A percentile compares a stretch with the other conserved stretches of the same genome.
phyloP scores from a whole-genome alignment of 805 yeast genomes.

The Wickerhamomyces mucosus region DNA sequence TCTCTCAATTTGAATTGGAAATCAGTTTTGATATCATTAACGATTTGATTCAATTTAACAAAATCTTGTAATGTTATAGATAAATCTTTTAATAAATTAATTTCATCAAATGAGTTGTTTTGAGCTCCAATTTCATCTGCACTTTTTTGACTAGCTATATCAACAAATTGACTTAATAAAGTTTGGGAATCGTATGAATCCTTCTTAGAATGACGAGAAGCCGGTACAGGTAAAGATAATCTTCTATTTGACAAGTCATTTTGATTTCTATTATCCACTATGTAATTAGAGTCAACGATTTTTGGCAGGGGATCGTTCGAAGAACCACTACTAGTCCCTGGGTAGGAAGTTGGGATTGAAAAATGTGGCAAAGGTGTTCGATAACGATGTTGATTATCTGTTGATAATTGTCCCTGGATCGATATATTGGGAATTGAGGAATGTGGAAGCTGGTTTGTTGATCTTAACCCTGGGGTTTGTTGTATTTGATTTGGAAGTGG shows the following conservation, averaged over 20 bases:
- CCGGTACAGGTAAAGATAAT: constrained; percentile 8
- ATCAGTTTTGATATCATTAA: constrained; percentile 13
- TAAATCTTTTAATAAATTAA: constrained; percentile 5
- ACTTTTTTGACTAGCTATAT: constrained; percentile 12
- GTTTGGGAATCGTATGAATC: constrained; percentile 18
- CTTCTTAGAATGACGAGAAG: constrained; percentile 8
- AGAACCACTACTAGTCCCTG: too few relatives aligned
- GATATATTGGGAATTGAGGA: too few relatives aligned
- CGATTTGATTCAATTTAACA: constrained; percentile 6
- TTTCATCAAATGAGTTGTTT: neutral
- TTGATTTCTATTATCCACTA: neutral
- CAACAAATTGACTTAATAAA: constrained; percentile 18
- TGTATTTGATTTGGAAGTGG: neutral
- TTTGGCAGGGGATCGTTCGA: too few relatives aligned
- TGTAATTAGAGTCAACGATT: neutral
- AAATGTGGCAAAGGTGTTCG: neutral
- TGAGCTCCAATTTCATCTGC: neutral
- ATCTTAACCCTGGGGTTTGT: neutral
- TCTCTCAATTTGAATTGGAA: constrained; percentile 8
- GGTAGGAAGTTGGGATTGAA: neutral
- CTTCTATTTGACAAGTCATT: constrained; percentile 1
- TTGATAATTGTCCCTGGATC: too few relatives aligned
- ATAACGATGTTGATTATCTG: too few relatives aligned
- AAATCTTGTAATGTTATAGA: constrained; percentile 7
- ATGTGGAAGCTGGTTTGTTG: neutral